These are phyloP conservation scores for Xylaria longipes DNA, from an alignment of 495 filamentous ascomycete genomes.

Conservation along the genomic window DNA sequence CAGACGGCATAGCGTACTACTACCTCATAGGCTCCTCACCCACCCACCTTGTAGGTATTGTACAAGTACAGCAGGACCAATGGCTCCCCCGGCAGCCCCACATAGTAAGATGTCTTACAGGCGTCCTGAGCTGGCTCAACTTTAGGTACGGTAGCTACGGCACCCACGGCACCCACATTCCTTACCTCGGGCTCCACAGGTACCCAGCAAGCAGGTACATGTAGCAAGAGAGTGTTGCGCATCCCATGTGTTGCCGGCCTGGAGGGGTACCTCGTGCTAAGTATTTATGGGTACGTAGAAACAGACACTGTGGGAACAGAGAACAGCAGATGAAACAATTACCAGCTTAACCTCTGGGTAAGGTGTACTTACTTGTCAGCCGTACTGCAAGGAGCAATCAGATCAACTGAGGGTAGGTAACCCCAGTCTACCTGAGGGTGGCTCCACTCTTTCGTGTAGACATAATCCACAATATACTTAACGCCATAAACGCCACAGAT, in stretches of 20 bases:
- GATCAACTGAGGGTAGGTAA: no score
- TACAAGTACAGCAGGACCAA: background rate
- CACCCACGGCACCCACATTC: background rate
- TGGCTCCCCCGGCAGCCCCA: background rate
- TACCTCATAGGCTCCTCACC: no score
- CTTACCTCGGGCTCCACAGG: background rate
- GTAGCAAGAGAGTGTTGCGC: background rate
- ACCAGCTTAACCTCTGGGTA: conserved; percentile 6
- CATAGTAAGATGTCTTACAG: conserved; percentile 7
- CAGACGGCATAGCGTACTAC: no score
- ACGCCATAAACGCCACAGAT: no score
- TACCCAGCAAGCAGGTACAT: background rate
- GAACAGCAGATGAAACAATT: conserved; percentile 5
- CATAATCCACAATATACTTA: no score
- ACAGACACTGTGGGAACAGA: background rate
- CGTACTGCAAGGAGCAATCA: background rate
- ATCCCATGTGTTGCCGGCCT: background rate
- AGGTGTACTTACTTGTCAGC: background rate
- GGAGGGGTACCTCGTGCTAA: background rate
- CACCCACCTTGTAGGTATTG: background rate
- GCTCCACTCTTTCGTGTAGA: no score
- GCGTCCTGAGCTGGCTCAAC: background rate
- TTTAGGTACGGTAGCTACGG: background rate
- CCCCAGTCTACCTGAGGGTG: no score
- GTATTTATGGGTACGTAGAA: background rate